Percentiles rank a stretch among this genome's conserved stretches.
phyloP scores from a whole-genome alignment of 805 yeast species.

The Hanseniaspora meyeri region DNA sequence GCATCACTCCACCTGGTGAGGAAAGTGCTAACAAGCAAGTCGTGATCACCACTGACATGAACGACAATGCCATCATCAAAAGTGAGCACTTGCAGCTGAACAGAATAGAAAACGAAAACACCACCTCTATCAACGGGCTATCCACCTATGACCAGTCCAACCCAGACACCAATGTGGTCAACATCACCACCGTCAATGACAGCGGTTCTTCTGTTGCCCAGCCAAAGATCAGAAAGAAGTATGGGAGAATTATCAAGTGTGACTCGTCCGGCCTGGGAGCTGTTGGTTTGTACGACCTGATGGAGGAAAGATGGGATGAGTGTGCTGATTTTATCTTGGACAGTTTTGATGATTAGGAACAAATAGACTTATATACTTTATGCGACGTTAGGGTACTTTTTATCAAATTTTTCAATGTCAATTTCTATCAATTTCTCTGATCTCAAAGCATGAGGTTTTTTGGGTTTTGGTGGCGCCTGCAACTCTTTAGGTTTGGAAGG shows the following conservation, averaged over 20 bases:
- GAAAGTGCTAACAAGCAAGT: background rate
- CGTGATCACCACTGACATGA: background rate
- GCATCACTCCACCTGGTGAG: background rate
- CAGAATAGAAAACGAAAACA: background rate
- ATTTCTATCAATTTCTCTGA: constrained; percentile 13
- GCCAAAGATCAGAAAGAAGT: constrained; percentile 68
- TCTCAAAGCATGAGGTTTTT: constrained; percentile 43
- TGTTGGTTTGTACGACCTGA: constrained; percentile 63
- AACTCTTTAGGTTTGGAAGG: constrained; percentile 19
- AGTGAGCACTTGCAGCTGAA: constrained; percentile 4
- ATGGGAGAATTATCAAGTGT: constrained; percentile 75
- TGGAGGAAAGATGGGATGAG: constrained; percentile 74
- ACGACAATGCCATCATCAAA: background rate
- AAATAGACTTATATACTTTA: background rate
- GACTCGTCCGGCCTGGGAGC: constrained; percentile 26
- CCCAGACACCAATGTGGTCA: background rate
- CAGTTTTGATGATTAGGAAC: constrained; percentile 46
- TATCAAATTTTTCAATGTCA: constrained; percentile 13
- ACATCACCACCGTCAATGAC: background rate
- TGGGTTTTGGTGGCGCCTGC: constrained; percentile 47
- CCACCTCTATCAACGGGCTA: constrained; percentile 3
- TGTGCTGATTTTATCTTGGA: constrained; percentile 74
- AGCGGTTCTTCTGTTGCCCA: background rate
- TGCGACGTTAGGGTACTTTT: constrained; percentile 3
- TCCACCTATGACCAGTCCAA: background rate